These are phyloP conservation scores for Hypoxylon sp. DNA, from an alignment of 2,329 filamentous ascomycete species.

Conservation along the genomic window DNA sequence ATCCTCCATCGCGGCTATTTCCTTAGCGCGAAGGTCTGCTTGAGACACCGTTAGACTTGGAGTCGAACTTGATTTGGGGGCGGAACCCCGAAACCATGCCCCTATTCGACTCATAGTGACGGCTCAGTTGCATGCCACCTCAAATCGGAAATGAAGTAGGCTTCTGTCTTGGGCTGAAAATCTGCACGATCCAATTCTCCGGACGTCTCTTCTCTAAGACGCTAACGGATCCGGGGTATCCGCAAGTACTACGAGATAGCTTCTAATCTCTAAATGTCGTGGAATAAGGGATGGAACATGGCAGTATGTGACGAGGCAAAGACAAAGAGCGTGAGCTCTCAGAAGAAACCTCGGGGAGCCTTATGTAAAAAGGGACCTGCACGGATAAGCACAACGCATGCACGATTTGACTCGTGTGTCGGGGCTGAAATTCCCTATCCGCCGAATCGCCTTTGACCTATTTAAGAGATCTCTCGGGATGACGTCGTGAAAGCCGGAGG, in stretches of 20 bases:
- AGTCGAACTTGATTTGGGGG: slow-evolving; percentile 52
- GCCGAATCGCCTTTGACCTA: slow-evolving; percentile 16
- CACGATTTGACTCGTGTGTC: slow-evolving; percentile 21
- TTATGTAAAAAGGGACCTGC: slow-evolving; percentile 28
- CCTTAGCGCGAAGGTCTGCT: slow-evolving; percentile 55
- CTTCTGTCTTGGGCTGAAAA: slow-evolving; percentile 9
- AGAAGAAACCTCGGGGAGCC: slow-evolving; percentile 18
- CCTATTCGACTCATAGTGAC: slow-evolving; percentile 61
- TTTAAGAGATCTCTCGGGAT: slow-evolving; percentile 25
- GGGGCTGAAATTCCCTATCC: slow-evolving; percentile 26
- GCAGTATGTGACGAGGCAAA: slow-evolving; percentile 1
- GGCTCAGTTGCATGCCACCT: background rate
- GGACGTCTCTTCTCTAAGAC: background rate
- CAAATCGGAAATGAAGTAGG: slow-evolving; percentile 2
- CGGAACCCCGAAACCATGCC: slow-evolving; percentile 64
- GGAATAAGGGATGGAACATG: slow-evolving; percentile 1
- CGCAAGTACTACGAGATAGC: background rate
- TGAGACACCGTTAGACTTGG: slow-evolving; percentile 52
- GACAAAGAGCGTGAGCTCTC: slow-evolving; percentile 15
- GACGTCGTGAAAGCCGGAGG: slow-evolving; percentile 48
- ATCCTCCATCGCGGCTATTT: slow-evolving; percentile 68
- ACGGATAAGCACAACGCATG: slow-evolving; percentile 30
- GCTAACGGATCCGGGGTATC: slow-evolving; percentile 10
- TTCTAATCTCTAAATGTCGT: slow-evolving; percentile 12
- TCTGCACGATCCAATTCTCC: background rate